Evolutionary conservation across 2,329 filamentous ascomycete genomes (phyloP), one percentile per base, ranked within the genome.

Genomic region (Chaetomiaceae sp.): DNA sequence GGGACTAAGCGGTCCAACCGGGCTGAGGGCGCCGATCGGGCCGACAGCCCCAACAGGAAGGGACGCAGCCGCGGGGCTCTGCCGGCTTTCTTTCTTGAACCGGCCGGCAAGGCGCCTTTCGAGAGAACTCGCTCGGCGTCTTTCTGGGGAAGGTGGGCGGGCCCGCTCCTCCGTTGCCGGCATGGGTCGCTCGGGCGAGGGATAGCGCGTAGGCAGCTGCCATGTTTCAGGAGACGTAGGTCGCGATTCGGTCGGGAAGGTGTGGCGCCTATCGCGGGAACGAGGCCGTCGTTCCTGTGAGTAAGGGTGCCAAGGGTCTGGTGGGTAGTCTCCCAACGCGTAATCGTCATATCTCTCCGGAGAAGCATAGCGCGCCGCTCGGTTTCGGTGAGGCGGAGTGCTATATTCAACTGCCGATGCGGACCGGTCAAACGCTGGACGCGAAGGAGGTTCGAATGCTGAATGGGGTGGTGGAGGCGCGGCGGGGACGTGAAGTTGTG

Each of bases 51-150:
- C 54, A 11, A 55, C 31, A 8, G 56, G 53, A 23, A 47, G 44
- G 29, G 36, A 39, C 5, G 56, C 49, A 43, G 56, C 42, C 49
- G 58, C 19, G 64, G 55, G 66, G 54, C 56, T 67, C 36, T 68
- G 67, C 19, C 74, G 71, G 50, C 66, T 67, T 47, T 78, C 78
- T 17, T 75, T 69, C 23, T 65, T 69, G 55, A 80, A 75, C 9
- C 79, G 71, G 37, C 76, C 76, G 3, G 77, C 78, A 9, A 79
- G 70, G 20, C 78, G 74, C 40, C 73, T 72, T 52, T 80, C 77
- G 63, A 77, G 69, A 3, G 77, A 77, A 17, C 65, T 69, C 8
- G 67, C 69, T 20, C 73, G 61, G 12, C 59, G 55, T 47, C 47
- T 53, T 8, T 55, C 52, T 20, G 54, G 48, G 9, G 58, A 59